A percentile compares a stretch with the other conserved stretches of the same genome.
phyloP scores from a whole-genome alignment of 306 rosid species.

The Lagenaria siceraria region DNA sequence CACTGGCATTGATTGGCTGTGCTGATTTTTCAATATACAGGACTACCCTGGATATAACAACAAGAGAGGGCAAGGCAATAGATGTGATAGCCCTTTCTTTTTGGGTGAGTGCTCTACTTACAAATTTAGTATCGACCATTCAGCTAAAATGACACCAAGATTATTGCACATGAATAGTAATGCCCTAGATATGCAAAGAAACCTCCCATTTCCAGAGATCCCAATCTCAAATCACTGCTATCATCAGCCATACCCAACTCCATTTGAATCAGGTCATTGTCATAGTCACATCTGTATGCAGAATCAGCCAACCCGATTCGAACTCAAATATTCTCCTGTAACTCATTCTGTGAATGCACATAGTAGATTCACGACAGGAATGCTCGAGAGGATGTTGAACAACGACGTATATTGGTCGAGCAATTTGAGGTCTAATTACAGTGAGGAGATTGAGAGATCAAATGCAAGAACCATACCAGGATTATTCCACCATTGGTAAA shows the following conservation, averaged over 20 bases:
- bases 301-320: neutral
- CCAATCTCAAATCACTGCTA: neutral
- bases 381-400: neutral
- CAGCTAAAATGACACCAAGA: neutral
- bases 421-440: neutral
- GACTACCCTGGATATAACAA: slow-evolving; percentile 41
- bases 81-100: slow-evolving; percentile 38
- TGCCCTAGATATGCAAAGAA: neutral
- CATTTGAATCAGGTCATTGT: neutral
- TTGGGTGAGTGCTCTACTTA: slow-evolving; percentile 49
- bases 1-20: slow-evolving; percentile 16
- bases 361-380: neutral
- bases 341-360: neutral
- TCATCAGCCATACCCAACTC: neutral
- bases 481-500: neutral
- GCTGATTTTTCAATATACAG: slow-evolving; percentile 29
- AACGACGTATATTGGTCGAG: neutral
- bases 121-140: slow-evolving; percentile 18
- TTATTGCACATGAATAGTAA: neutral
- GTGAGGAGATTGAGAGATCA: neutral
- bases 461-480: neutral
- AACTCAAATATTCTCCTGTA: neutral
- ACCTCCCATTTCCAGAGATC: neutral
- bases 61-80: slow-evolving; percentile 33
- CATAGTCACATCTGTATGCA: neutral